A percentile compares a stretch with the other conserved stretches of the same genome.
phyloP scores from a whole-genome alignment of 1,139 yeast species.

The Magnusiomyces clavatus region DNA sequence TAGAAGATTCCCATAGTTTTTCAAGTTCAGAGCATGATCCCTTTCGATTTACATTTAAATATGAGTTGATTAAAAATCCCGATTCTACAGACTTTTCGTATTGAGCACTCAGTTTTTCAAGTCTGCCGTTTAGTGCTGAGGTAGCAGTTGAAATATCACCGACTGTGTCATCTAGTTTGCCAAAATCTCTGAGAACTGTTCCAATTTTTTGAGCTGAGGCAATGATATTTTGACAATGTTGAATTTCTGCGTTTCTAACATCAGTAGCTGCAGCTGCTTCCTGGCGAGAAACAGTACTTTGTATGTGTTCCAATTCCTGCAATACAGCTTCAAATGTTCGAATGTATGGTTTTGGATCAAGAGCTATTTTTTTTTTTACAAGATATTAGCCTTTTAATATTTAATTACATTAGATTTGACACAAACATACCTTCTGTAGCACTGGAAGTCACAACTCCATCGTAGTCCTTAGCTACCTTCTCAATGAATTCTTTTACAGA shows the following conservation, averaged over 20 bases:
- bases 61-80: constrained; percentile 66
- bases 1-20: constrained; percentile 29
- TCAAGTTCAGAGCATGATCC: constrained; percentile 51
- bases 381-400: too few species aligned
- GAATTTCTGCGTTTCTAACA: constrained; percentile 55
- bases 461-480: constrained; percentile 64
- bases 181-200: constrained; percentile 39
- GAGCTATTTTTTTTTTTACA: constrained; percentile 20
- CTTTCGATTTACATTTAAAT: constrained; percentile 60
- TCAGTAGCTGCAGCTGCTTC: constrained; percentile 45
- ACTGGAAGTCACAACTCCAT: constrained; percentile 29
- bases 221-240: constrained; percentile 61
- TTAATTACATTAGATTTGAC: background rate
- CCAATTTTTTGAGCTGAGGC: constrained; percentile 8
- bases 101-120: constrained; percentile 68
- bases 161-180: constrained; percentile 51
- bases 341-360: constrained; percentile 90
- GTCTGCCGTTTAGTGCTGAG: constrained; percentile 64
- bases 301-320: constrained; percentile 56
- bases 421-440: constrained; percentile 47
- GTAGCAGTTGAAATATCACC: constrained; percentile 45
- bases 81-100: constrained; percentile 71
- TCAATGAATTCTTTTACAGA: constrained; percentile 81
- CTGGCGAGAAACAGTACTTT: constrained; percentile 44
- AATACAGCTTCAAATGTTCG: constrained; percentile 86